Base-by-base conservation (phyloP, 306 rosid species). In the Quercus robur region DNA sequence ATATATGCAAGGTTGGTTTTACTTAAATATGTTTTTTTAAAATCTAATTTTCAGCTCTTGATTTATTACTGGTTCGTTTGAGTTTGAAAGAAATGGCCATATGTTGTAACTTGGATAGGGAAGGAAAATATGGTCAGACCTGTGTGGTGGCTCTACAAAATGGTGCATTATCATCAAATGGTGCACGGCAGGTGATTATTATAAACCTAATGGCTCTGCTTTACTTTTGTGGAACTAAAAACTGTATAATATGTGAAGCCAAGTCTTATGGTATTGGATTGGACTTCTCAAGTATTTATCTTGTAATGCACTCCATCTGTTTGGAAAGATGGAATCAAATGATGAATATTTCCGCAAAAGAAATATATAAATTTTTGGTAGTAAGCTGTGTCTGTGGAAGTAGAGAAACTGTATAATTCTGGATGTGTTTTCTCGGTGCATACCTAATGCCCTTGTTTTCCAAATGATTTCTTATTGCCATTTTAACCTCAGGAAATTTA, bases 111-210 rank as follows among this genome's bases (percentile, higher is more conserved):
- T 80, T 76, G 80, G 55, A 81, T 89, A 95, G 98, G 91, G 91
- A 91, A 83, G 97, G 92, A 75, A 95, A 95, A 84, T 95, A 89
- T 81, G 84, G 82, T 77, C 94, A 93, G 77, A 89, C 90, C 31
- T 93, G 97, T 87, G 97, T 90, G 83, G 86, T 95, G 87, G 90
- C 97, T 84, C 93, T 95, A 78, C 99, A 95, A 87, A 95, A 93
- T 80, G 87, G 90, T 87, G 97, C 93, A 82, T 86, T 82, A 82
- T 84, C 87, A 80, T 77, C 56, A 78, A 89, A 84, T 70, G 87
- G 88, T 61, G 77, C 81, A 15, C 88, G 84, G 3, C 98, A 95
- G 99, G 99, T 95, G 56, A 51, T 23, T 56, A 54, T 70, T 72
- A 67, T 35, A 1, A n/a, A 17, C 23, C 51, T 19, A 67, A 33